A percentile compares a stretch with the other conserved stretches of the same genome.
Conservation (phyloP, 345 rosid species). For the Fremontodendron californicum region DNA sequence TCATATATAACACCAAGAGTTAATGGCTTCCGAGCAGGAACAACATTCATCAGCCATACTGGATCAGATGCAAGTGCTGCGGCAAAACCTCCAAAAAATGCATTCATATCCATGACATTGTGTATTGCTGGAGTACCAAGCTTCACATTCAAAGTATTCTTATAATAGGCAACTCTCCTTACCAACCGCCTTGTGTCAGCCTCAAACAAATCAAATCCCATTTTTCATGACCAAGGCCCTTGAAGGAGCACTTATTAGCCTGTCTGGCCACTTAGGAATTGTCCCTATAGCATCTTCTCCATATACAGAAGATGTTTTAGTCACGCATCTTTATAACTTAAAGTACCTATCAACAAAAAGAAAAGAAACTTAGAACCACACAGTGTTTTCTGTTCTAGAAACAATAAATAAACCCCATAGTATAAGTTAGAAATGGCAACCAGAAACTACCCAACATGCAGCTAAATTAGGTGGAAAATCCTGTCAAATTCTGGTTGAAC, state of each 20-base stretch:
- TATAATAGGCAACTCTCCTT: conserved; percentile 82
- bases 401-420: not conserved
- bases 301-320: conserved; percentile 42
- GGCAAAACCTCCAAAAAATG: conserved; percentile 94
- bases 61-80: conserved; percentile 74
- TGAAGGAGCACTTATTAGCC: conserved; percentile 64
- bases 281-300: conserved; percentile 65
- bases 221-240: conserved; percentile 63
- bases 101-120: conserved; percentile 94
- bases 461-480: conserved; percentile 4
- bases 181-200: conserved; percentile 83
- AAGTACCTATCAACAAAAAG: conserved; percentile 56
- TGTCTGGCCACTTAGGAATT: conserved; percentile 73
- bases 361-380: not conserved
- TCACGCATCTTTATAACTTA: conserved; percentile 68
- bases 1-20: conserved; percentile 76
- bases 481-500: not conserved
- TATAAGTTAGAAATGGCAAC: not conserved
- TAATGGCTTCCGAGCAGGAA: conserved; percentile 73
- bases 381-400: not conserved
- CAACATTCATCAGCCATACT: conserved; percentile 92
- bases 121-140: conserved; percentile 67
- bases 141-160: conserved; percentile 52
- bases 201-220: conserved; percentile 72
- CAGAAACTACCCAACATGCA: conserved; percentile 8